Base-by-base conservation (phyloP, 148 eudicot genomes). In the Pharnaceum exiguum region DNA sequence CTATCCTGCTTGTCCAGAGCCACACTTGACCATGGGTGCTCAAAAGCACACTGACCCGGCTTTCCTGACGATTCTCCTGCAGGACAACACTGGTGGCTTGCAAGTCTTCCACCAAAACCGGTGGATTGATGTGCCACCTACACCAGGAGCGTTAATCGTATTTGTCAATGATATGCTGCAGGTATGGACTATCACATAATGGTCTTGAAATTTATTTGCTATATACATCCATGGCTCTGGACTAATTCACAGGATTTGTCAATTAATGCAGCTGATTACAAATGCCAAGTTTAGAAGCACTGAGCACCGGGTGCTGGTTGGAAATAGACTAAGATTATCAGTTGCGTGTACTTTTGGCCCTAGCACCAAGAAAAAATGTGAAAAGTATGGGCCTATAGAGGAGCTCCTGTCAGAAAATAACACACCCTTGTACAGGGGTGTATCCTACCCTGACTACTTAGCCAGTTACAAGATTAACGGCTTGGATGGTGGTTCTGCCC, bases 251-350 rank as follows among this genome's bases (percentile, higher is more conserved):
- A 16, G 2, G 27, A 67, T 44, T 60, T 26, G 13, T 54, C 9
- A 25, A 54, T 59, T 26, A 18, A 13, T 71, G 71, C 69, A 89
- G 96, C 77, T 82, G 15, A 82, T 82, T 61, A 89, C 84, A 47
- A 86, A 86, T 25, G 95, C 77, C 70, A 82, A 76, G 80, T 82
- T 90, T 70, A 84, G 62, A 72, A 90, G 95, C n/a, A 95, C 80
- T 47, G 95, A 87, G 70, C 95, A 86, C 45, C 72, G 91, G 66
- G 97, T 90, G 38, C 64, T 74, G 52, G 78, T 79, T 5, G 44
- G 71, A 39, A 74, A 58, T 21, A 79, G 87, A 36, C 89, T 89
- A 11, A 78, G 97, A 64, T 67, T 80, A 51, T 87, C 97, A 28
- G 85, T 75, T 2, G 97, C 89, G 0, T 71, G 87, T 53, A 82